Conservation (phyloP, 768 basidiomycete species). For the Cyathus striatus region DNA sequence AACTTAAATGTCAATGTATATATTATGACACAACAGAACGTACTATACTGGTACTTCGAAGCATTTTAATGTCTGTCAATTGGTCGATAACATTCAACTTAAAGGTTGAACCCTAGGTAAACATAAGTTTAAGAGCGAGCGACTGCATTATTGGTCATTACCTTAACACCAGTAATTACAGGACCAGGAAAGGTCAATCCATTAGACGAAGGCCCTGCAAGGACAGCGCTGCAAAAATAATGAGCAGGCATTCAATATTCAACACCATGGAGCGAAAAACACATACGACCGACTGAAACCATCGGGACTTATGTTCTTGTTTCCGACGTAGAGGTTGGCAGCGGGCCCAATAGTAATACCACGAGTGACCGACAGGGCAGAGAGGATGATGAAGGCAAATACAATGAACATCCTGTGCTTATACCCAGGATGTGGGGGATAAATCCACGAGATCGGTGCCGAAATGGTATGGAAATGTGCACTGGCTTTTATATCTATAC, state of each 20-base stretch:
- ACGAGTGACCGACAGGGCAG: too few species aligned
- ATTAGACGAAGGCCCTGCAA: slow-evolving; percentile 12
- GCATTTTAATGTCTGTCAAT: slow-evolving; percentile 30
- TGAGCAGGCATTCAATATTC: not conserved
- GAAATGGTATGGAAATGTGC: too few species aligned
- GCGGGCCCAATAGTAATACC: not conserved
- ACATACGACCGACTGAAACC: slow-evolving; percentile 2
- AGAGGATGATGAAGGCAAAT: too few species aligned
- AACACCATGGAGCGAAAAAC: not conserved
- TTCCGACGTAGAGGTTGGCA: not conserved
- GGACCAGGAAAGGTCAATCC: slow-evolving; percentile 17
- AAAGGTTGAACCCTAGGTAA: slow-evolving; percentile 30
- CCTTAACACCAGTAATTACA: slow-evolving; percentile 18
- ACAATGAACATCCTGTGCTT: too few species aligned
- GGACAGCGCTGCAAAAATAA: slow-evolving; percentile 12
- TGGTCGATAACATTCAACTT: slow-evolving; percentile 35
- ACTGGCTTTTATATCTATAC: too few species aligned
- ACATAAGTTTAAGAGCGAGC: not conserved
- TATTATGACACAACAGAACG: not conserved
- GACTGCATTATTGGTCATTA: not conserved
- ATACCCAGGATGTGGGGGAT: too few species aligned
- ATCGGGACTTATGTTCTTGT: not conserved
- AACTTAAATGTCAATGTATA: not conserved
- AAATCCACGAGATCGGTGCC: too few species aligned
- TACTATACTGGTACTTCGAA: slow-evolving; percentile 26